Conservation (phyloP, 805 yeast species). For the Candida silvatica region DNA sequence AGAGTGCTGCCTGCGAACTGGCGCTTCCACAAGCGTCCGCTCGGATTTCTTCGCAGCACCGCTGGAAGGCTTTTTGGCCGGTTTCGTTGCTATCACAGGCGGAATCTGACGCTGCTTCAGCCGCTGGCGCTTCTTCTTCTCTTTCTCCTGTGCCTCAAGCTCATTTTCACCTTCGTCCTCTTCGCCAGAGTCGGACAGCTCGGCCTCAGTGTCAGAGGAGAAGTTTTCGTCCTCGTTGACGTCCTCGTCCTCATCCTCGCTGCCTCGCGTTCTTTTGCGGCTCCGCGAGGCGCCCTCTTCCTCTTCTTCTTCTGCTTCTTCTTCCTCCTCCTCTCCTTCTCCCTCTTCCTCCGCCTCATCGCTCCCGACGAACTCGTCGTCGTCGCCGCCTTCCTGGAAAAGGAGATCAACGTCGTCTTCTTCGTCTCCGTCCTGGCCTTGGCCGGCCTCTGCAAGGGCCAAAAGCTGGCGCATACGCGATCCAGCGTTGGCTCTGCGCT, state of each 20-base stretch:
- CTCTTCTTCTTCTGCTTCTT: conserved; percentile 23
- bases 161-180: conserved; percentile 43
- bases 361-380: conserved; percentile 33
- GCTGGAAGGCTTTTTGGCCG: conserved; percentile 25
- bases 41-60: conserved; percentile 3
- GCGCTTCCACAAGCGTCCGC: conserved; percentile 20
- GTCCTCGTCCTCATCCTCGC: conserved; percentile 10
- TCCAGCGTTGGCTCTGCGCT: conserved; percentile 85
- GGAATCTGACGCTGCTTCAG: conserved; percentile 26
- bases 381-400: conserved; percentile 57
- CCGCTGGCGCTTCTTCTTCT: conserved; percentile 31
- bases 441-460: conserved; percentile 48
- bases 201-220: conserved; percentile 36
- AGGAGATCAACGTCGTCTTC: conserved; percentile 68
- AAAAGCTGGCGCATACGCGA: conserved; percentile 66
- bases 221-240: conserved; percentile 18
- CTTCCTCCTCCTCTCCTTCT: conserved; percentile 21
- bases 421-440: conserved; percentile 38
- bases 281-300: conserved; percentile 18
- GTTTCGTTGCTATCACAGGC: conserved; percentile 10
- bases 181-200: conserved; percentile 48
- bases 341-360: conserved; percentile 21
- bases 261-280: not conserved
- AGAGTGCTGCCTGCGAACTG: conserved; percentile 56
- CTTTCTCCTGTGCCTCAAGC: conserved; percentile 24